These are phyloP conservation scores for Coemansia sp. DNA, from an alignment of 192 early-diverging fungal genomes.

Conservation along the genomic window DNA sequence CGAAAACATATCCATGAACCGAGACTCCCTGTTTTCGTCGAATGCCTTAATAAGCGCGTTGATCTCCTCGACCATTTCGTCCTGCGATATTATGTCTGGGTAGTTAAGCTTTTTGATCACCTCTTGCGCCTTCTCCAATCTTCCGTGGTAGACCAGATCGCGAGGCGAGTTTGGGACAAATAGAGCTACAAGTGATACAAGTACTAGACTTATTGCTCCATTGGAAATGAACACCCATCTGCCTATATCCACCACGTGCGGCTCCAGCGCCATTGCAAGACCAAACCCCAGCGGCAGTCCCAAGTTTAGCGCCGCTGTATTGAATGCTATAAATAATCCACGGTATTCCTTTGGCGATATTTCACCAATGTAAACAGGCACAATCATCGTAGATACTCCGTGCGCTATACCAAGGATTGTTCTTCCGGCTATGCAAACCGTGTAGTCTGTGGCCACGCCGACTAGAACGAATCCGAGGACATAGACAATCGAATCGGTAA, in stretches of 20 bases:
- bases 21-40: slow-evolving; percentile 7
- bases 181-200: slow-evolving; percentile 6
- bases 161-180: slow-evolving; percentile 37
- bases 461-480: slow-evolving; percentile 14
- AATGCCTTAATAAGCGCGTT: slow-evolving; percentile 9
- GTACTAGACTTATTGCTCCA: slow-evolving; percentile 7
- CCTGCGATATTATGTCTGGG: slow-evolving; percentile 6
- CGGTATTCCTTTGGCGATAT: slow-evolving; percentile 34
- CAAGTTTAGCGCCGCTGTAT: slow-evolving; percentile 22
- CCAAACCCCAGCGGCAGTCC: slow-evolving; percentile 24
- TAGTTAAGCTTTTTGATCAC: slow-evolving; percentile 18
- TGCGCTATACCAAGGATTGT: slow-evolving; percentile 22
- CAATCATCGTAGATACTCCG: slow-evolving; percentile 30
- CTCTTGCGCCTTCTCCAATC: slow-evolving; percentile 11
- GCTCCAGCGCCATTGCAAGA: slow-evolving; percentile 8
- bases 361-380: slow-evolving; percentile 33
- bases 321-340: slow-evolving; percentile 32
- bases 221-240: slow-evolving; percentile 20
- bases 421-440: slow-evolving; percentile 18
- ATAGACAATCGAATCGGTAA: slow-evolving; percentile 11
- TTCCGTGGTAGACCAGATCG: slow-evolving; percentile 24
- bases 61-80: slow-evolving; percentile 4
- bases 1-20: slow-evolving; percentile 24
- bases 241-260: neutral
- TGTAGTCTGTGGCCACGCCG: slow-evolving; percentile 12